These are phyloP conservation scores for Aureobasidium zeae DNA, from an alignment of 2,329 filamentous ascomycete genomes.

Conservation along the genomic window DNA sequence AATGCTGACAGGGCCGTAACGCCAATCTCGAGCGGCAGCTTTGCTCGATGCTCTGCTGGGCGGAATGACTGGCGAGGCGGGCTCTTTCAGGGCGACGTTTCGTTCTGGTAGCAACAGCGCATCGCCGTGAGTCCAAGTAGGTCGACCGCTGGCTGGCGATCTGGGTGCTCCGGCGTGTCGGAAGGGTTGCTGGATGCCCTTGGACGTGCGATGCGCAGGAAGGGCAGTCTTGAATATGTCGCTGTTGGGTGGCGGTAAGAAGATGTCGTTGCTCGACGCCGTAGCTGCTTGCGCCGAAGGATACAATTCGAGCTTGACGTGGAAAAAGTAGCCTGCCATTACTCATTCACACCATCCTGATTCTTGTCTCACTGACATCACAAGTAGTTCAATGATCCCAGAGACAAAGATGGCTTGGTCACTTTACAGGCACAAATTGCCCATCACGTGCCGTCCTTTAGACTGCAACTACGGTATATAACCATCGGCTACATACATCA, in stretches of 20 bases:
- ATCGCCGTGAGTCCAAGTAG: slow-evolving; percentile 24
- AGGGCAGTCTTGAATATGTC: slow-evolving; percentile 39
- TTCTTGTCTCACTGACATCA: neutral
- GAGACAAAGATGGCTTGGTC: too few relatives aligned
- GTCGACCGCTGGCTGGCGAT: slow-evolving; percentile 10
- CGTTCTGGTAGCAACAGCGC: slow-evolving; percentile 29
- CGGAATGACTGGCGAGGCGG: slow-evolving; percentile 26
- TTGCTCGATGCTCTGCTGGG: slow-evolving; percentile 34
- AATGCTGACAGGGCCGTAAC: slow-evolving; percentile 69
- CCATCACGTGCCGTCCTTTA: slow-evolving; percentile 10
- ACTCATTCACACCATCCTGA: slow-evolving; percentile 17
- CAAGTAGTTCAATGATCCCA: too few relatives aligned
- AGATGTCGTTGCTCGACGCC: slow-evolving; percentile 21
- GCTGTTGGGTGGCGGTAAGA: slow-evolving; percentile 32
- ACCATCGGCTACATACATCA: too few relatives aligned
- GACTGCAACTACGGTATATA: too few relatives aligned
- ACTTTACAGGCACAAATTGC: too few relatives aligned
- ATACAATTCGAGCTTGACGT: slow-evolving; percentile 52
- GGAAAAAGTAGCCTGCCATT: slow-evolving; percentile 56
- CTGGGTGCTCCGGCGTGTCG: slow-evolving; percentile 9
- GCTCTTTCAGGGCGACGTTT: slow-evolving; percentile 29
- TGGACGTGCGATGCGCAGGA: slow-evolving; percentile 34
- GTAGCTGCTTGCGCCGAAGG: slow-evolving; percentile 22
- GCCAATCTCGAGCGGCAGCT: slow-evolving; percentile 58
- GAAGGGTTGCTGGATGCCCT: slow-evolving; percentile 28